Percentiles rank a stretch among this genome's conserved stretches.
These are phyloP conservation scores for Hortaea sp. DNA, from an alignment of 2,329 filamentous ascomycete species.

Conservation along the genomic window DNA sequence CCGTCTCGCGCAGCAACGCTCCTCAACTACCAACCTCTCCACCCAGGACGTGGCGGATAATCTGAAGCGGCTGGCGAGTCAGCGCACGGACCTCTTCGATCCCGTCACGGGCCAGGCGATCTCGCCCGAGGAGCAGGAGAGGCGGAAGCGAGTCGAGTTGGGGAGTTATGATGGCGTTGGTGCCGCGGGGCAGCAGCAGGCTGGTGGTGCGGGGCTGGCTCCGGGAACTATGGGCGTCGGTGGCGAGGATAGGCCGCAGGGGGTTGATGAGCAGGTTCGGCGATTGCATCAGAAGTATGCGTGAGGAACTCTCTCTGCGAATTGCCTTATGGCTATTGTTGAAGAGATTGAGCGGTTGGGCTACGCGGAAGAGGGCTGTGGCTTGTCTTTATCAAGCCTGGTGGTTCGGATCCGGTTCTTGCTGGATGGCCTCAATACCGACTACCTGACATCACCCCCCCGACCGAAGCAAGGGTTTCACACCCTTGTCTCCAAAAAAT, in stretches of 20 bases:
- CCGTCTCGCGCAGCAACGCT: constrained; percentile 69
- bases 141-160: constrained; percentile 68
- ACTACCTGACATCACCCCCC: too few relatives aligned
- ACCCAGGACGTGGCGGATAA: constrained; percentile 86
- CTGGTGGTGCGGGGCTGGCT: constrained; percentile 25
- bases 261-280: constrained; percentile 27
- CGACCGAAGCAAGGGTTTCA: too few relatives aligned
- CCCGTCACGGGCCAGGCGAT: constrained; percentile 56
- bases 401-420: too few relatives aligned
- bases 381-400: too few relatives aligned
- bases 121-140: constrained; percentile 52
- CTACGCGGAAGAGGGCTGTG: too few relatives aligned
- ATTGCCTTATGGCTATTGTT: too few relatives aligned
- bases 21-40: constrained; percentile 74
- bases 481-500: too few relatives aligned
- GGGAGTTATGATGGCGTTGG: constrained; percentile 21
- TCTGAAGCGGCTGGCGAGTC: constrained; percentile 84
- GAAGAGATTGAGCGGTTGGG: too few relatives aligned
- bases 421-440: too few relatives aligned
- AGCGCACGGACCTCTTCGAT: constrained; percentile 82
- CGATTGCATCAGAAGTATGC: constrained; percentile 20
- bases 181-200: constrained; percentile 24
- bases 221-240: background rate
- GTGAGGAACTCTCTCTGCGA: background rate
- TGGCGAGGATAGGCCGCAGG: constrained; percentile 42